Evolutionary conservation across 2,329 filamentous ascomycete genomes (phyloP), one percentile per base, ranked within the genome.

Genomic region (Hymenoscyphus infarciens): DNA sequence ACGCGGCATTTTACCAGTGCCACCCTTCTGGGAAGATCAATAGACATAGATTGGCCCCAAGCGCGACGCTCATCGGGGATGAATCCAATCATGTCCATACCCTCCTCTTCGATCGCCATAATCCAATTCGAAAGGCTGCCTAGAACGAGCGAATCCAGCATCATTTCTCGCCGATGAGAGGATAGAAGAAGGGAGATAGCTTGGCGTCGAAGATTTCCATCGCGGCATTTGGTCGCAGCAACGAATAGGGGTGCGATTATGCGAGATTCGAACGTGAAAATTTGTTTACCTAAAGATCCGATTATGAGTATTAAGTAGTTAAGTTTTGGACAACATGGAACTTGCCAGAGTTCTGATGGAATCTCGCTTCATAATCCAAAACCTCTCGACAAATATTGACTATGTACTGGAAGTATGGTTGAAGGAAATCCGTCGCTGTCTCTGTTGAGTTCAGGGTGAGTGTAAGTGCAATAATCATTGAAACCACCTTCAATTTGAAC

Each of bases 191-290:
- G 76, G 66, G 83, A 79, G 56, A 89, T 86, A 13, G 87, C 87
- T 68, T 83, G 81, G 10, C 83, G 78, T 8, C 87, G 81, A 42
- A 83, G 79, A 1, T 75, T 66, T 0, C 80, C 79, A 61, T 87
- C 81, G 3, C 86, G 81, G 68, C 86, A 89, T 70, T 87, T 87
- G 7, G 84, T 87, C 6, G 84, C 86, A 15, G 87, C 82, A 2
- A 87, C 81, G 64, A 84, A 89, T 0, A 89, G 78, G 0, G 85
- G 83, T 3, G 84, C 82, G 2, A 89, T 80, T 60, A 88, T 85
- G 33, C 86, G 67, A 35, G 57, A 38, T 49, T 71, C 70, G 31
- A 65, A 63, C 15, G 57, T 60, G 57, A 67, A 69, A 1, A 59
- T 58, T 61, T 68, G 63, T 45, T 61, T 49, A 16, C 59, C 67